phyloP scores from a whole-genome alignment of 768 basidiomycete genomes.

The Pulveroboletus frians region DNA sequence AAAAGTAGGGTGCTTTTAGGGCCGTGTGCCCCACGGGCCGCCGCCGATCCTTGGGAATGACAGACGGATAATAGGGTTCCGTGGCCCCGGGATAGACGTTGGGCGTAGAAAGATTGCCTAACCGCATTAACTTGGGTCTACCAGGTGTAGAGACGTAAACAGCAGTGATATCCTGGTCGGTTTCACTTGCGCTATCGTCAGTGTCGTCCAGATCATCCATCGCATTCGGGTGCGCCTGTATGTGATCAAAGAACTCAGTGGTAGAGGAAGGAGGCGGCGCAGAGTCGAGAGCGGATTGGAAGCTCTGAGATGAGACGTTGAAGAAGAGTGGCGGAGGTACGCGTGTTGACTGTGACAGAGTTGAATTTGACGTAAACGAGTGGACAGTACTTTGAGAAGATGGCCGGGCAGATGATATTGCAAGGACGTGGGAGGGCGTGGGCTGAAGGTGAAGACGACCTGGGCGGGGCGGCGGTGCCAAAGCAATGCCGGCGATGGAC shows the following conservation, averaged over 20 bases:
- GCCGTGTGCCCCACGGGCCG: slow-evolving; percentile 53
- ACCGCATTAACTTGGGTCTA: slow-evolving; percentile 47
- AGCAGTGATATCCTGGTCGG: slow-evolving; percentile 33
- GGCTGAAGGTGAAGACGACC: slow-evolving; percentile 18
- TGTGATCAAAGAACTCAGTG: slow-evolving; percentile 69
- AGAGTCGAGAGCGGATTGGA: slow-evolving; percentile 47
- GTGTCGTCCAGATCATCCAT: slow-evolving; percentile 71
- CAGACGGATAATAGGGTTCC: slow-evolving; percentile 33
- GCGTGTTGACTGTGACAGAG: slow-evolving; percentile 17
- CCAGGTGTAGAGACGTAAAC: slow-evolving; percentile 27
- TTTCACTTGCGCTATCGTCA: slow-evolving; percentile 39
- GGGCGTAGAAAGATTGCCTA: slow-evolving; percentile 68
- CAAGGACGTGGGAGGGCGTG: slow-evolving; percentile 14
- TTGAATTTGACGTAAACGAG: slow-evolving; percentile 28
- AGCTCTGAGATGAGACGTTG: slow-evolving; percentile 42
- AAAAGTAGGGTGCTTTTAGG: slow-evolving; percentile 40
- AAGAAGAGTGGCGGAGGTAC: slow-evolving; percentile 32
- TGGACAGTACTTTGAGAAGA: slow-evolving; percentile 29
- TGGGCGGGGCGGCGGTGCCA: slow-evolving; percentile 48
- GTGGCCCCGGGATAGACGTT: slow-evolving; percentile 45
- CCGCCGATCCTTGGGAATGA: slow-evolving; percentile 34
- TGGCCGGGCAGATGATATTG: slow-evolving; percentile 18
- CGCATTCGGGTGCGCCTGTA: slow-evolving; percentile 63
- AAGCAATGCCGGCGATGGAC: slow-evolving; percentile 49
- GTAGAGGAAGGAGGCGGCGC: slow-evolving; percentile 63